Evolutionary conservation across 176 grass and related monocot genomes (phyloP).

Genomic region (Bromus sterilis): DNA sequence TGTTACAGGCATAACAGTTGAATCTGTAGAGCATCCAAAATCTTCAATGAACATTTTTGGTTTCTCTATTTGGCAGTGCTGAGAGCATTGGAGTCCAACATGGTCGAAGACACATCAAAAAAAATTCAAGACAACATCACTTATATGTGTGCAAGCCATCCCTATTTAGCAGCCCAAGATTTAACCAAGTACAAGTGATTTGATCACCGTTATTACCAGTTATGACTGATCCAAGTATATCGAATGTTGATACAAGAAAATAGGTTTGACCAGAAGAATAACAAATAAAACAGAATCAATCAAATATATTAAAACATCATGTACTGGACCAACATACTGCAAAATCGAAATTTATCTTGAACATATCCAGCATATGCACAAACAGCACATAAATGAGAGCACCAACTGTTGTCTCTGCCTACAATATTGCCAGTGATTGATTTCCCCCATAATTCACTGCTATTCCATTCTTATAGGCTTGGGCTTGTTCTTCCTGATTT

Average conservation of each 20-base stretch:
- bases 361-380: constrained; percentile 36
- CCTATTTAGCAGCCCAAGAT: background rate
- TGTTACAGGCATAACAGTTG: background rate
- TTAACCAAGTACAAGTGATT: background rate
- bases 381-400: constrained; percentile 13
- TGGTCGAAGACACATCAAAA: background rate
- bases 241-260: constrained; percentile 6
- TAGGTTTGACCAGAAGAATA: background rate
- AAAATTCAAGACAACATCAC: background rate
- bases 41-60: background rate
- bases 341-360: constrained; percentile 18
- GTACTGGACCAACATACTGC: constrained; percentile 6
- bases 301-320: background rate
- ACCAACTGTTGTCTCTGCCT: constrained; percentile 12
- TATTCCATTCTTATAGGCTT: constrained; percentile 6
- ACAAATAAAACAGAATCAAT: background rate
- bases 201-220: background rate
- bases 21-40: background rate
- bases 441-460: constrained; percentile 13
- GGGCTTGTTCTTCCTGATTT: constrained; percentile 12
- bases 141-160: background rate
- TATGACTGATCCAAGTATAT: background rate
- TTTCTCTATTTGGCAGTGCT: constrained; percentile 3
- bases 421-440: constrained; percentile 12
- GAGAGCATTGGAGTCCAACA: background rate